phyloP scores from a whole-genome alignment of 805 yeast species.

The Komagataella pastoris region DNA sequence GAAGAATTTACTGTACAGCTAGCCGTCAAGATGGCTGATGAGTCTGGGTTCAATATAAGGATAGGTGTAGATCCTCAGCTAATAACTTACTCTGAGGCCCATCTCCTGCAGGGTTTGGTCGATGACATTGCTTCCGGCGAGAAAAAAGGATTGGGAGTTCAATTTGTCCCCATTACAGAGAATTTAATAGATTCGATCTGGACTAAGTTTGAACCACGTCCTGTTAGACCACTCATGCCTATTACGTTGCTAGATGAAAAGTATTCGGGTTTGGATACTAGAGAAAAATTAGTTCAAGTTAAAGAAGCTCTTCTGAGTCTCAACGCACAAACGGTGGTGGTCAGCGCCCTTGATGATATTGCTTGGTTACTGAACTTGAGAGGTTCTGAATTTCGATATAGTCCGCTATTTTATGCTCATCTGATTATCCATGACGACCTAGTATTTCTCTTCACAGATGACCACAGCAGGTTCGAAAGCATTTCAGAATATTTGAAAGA shows the following conservation, averaged over 20 bases:
- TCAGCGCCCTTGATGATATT: conserved; percentile 31
- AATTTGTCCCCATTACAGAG: conserved; percentile 28
- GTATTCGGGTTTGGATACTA: conserved; percentile 53
- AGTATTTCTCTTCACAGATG: conserved; percentile 28
- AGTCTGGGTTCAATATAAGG: conserved; percentile 21
- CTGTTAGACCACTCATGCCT: conserved; percentile 36
- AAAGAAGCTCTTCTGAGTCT: conserved; percentile 20
- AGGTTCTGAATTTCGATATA: conserved; percentile 61
- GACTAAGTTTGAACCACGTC: conserved; percentile 44
- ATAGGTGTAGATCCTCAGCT: conserved; percentile 37
- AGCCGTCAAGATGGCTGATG: conserved; percentile 34
- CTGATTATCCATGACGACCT: conserved; percentile 28
- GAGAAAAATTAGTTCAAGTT: conserved; percentile 41
- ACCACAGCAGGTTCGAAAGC: conserved; percentile 16
- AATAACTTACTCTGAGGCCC: conserved; percentile 22
- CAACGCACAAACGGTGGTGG: conserved; percentile 15
- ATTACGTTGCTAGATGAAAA: conserved; percentile 36
- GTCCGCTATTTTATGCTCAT: conserved; percentile 78
- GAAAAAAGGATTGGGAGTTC: conserved; percentile 20
- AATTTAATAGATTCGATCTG: conserved; percentile 38
- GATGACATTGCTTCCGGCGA: conserved; percentile 9
- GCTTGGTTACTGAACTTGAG: conserved; percentile 41
- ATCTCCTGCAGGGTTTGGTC: conserved; percentile 19
- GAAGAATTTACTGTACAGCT: conserved; percentile 42
- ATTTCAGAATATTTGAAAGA: conserved; percentile 25